Conservation (phyloP, 75 land plant genomes). For the Sequoia sempervirens region DNA sequence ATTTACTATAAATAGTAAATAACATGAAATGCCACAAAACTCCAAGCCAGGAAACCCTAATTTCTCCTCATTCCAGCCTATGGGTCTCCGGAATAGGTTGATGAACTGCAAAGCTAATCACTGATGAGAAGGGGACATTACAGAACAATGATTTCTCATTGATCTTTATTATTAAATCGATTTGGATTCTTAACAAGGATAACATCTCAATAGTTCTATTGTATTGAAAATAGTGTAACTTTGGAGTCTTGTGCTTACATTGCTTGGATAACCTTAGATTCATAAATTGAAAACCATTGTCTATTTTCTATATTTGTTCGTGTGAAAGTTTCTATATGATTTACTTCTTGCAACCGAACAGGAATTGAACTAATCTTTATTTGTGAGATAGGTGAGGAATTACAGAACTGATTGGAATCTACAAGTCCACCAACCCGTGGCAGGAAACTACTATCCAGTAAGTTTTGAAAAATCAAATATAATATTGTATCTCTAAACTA, state of each 20-base stretch:
- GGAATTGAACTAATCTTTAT: not conserved
- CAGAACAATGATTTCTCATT: not conserved
- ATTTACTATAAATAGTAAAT: too few relatives aligned
- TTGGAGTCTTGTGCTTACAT: not conserved
- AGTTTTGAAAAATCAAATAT: constrained; percentile 1
- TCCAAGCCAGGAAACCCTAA: too few relatives aligned
- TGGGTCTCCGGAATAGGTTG: too few relatives aligned
- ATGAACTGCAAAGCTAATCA: too few relatives aligned
- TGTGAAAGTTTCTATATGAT: not conserved
- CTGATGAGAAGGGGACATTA: too few relatives aligned
- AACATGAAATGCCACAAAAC: too few relatives aligned
- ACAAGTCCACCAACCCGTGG: constrained; percentile 57
- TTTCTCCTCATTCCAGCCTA: too few relatives aligned
- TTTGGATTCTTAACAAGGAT: not conserved
- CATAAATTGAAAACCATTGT: not conserved
- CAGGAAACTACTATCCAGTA: constrained; percentile 87
- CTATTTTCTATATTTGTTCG: not conserved
- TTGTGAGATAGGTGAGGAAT: constrained; percentile 51
- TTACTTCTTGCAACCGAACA: not conserved
- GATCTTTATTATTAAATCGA: not conserved
- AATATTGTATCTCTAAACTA: not conserved
- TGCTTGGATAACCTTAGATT: not conserved
- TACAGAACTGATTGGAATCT: constrained; percentile 66
- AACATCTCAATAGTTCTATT: not conserved
- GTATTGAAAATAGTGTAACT: not conserved